Base-by-base conservation (phyloP, 148 eudicot genomes). In the Agrostemma githago region DNA sequence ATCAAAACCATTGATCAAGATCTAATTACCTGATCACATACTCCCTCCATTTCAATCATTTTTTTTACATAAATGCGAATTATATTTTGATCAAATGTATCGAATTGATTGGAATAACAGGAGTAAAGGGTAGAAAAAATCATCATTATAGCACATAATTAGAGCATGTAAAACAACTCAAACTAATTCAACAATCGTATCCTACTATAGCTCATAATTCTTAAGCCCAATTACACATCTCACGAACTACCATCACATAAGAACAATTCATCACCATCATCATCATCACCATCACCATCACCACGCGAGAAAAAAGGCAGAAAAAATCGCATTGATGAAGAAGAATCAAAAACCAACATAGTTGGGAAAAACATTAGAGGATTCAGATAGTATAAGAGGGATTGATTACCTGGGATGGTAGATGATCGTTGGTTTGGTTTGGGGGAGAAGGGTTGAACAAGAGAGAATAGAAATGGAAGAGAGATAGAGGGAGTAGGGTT, bases 1-100 rank as follows among this genome's bases (percentile, higher is more conserved):
- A n/a, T 16, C 26, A 42, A 7, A 43, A 67, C 19, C 56, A 67
- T 67, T 20, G 19, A 67, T 19, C 56, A 67, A 67, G 71, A 67
- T 67, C 71, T 43, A 44, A 17, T 54, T 17, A 17, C 10, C 37
- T 5, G 16, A 40, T n/a, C 69, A 66, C n/a, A 5, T 6, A 43
- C 34, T 26, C 34, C 34, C 34, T 26, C 34, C 34, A 26, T 0
- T 26, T 26, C 34, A 26, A 26, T 26, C 34, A 26, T 26, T 26
- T 26, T 26, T 26, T 26, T 26, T 26, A 26, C 34, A 26, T 26
- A 26, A 0, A 26, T 26, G 34, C 34, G 34, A 26, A 26, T 26
- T 26, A 26, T 26, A 26, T 26, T 26, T 26, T 26, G 34, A 26
- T 26, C 34, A 26, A 26, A 26, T 26, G 34, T 26, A 26, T 26